Base-by-base conservation (phyloP, 1,284 basidiomycete genomes). In the Cryptococcus floricola region DNA sequence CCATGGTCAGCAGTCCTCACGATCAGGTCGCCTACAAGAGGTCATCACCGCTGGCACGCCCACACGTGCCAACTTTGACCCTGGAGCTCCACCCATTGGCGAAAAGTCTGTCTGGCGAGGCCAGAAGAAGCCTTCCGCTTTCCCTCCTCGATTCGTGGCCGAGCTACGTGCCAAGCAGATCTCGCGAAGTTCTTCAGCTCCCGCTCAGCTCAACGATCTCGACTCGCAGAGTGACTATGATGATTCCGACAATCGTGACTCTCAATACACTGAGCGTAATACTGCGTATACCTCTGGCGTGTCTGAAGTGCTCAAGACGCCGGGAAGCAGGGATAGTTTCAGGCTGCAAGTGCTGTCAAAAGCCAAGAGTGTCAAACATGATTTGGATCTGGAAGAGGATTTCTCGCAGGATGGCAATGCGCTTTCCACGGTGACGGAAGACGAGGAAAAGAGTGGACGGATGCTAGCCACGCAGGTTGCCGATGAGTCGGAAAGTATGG, bases 211-310 rank as follows among this genome's bases (percentile, higher is more conserved):
- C 9, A 34, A 13, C 18, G 37, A 50, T 14, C 48, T 38, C 9
- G 31, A 38, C 13, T 38, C 58, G 38, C 52, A 60, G 37, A 58
- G 53, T 25, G 50, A 63, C n/a, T 60, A 63, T 39, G 59, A 63
- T 13, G 48, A 83, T 82, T 10, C 70, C 78, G 56, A 71, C 80
- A 54, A 54, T n/a, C 23, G 59, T 18, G 52, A 60, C 44, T 56
- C 53, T 44, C 53, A 50, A 19, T 55, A 51, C 41, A 54, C 57
- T 23, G 53, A 55, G 23, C 54, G 54, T 13, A 59, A 80, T 80
- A 57, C 25, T n/a, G 42, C 18, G 42, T 13, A 44, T 19, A 28
- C 27, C 16, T 48, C 46, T 16, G 48, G 48, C n/a, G 18, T 48
- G 46, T 84, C 84, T 12, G 53, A 57, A 43, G 65, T 63, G 12